Base-by-base conservation (phyloP, 169 alveolate genomes). In the Plasmodium cynomolgi region DNA sequence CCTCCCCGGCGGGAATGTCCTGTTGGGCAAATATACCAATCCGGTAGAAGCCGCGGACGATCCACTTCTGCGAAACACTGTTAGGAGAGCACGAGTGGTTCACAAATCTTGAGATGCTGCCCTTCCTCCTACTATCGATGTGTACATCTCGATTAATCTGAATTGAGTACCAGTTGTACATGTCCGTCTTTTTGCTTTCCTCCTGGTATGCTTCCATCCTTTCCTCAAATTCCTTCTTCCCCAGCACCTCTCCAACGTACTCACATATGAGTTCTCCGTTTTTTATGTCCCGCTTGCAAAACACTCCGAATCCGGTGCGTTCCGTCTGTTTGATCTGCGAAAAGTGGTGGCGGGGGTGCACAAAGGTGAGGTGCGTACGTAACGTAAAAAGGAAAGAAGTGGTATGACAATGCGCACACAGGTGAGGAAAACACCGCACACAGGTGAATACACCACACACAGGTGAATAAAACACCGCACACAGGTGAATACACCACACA, bases 51-150 rank as follows among this genome's bases (percentile, higher is more conserved):
- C 99, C 99, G 17, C 97, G 95, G 5, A 99, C 99, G 80, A 97
- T 97, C 98, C 99, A 98, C 83, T 98, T 98, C 92, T 98, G 98
- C 11, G 99, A 98, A 50, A 98, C 96, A 81, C 99, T 98, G 96
- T 98, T 99, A n/a, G 99, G 99, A 41, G 98, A 99, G 95, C 99
- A 99, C 26, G 99, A 98, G 94, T 99, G 99, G 96, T 99, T 99
- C 13, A 99, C 98, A 94, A 99, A 98, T 84, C 99, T 95, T 1
- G 99, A 99, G 44, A 99, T 95, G 96, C 98, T 98, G 39, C 99
- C 99, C 96, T 97, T 96, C 72, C 96, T 96, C 62, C 99, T 98
- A 73, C 99, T 99, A 95, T 99, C 99, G 84, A 99, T 99, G 39
- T 98, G 98, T 58, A 98, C 99, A 31, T 97, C 98, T 54, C 96